Conservation (phyloP, 352 stramenopile species). For the Globisporangium radiosum region DNA sequence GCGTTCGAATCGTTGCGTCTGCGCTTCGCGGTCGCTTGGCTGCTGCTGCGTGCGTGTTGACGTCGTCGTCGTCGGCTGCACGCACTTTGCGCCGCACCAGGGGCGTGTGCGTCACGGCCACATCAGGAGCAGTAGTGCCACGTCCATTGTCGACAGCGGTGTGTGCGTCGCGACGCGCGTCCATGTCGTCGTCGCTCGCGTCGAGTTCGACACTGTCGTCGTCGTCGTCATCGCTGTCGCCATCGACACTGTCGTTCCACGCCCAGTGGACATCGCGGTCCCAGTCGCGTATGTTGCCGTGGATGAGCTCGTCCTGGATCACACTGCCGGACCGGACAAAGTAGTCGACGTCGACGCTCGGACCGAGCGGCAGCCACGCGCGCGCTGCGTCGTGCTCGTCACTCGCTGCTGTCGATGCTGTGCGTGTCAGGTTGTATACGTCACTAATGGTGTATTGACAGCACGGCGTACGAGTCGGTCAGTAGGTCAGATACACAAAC, state of each 20-base stretch:
- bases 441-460: background rate
- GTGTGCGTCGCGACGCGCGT: too few relatives aligned
- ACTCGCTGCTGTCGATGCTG: background rate
- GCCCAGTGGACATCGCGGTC: conserved; percentile 1
- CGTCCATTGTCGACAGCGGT: background rate
- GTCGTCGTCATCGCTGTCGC: background rate
- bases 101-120: conserved; percentile 6
- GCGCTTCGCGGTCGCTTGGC: too few relatives aligned
- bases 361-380: conserved; percentile 6
- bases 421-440: conserved; percentile 10
- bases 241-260: conserved; percentile 8
- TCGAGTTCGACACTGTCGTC: conserved; percentile 21
- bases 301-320: conserved; percentile 13
- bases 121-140: background rate
- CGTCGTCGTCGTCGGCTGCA: background rate
- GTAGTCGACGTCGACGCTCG: conserved; percentile 3
- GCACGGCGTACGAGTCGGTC: background rate
- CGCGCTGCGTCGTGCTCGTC: background rate
- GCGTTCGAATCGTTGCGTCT: too few relatives aligned
- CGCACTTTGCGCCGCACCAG: conserved; percentile 9
- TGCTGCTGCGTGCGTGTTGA: too few relatives aligned
- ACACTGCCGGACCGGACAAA: conserved; percentile 7
- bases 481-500: background rate
- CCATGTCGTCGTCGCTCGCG: conserved; percentile 25
- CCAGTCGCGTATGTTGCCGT: conserved; percentile 10